Evolutionary conservation across 106 monocot genomes (phyloP).

Genomic region (Narthecium ossifragum): DNA sequence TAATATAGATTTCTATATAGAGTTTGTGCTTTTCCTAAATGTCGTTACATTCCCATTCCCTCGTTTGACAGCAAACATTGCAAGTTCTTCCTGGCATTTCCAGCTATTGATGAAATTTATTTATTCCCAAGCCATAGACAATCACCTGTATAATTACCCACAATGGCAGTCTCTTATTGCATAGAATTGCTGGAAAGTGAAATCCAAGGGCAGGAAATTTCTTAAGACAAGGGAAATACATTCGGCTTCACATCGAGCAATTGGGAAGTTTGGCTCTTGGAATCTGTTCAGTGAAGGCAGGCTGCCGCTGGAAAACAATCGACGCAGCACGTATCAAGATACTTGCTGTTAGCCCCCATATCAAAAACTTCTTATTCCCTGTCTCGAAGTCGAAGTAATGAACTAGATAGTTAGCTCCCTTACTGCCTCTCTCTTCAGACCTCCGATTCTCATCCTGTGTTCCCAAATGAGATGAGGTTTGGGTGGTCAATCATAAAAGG

Average conservation of each 20-base stretch:
- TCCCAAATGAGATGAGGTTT: background rate
- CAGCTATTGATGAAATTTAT: too few species aligned
- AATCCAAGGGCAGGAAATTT: too few species aligned
- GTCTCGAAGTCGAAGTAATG: slow-evolving; percentile 59
- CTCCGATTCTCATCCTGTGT: slow-evolving; percentile 75
- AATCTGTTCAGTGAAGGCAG: slow-evolving; percentile 43
- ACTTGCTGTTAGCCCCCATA: slow-evolving; percentile 69
- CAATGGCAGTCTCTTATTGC: too few species aligned
- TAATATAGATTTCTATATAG: too few species aligned
- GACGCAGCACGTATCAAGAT: slow-evolving; percentile 66
- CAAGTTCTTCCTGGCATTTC: too few species aligned
- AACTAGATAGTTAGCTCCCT: slow-evolving; percentile 35
- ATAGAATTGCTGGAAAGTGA: too few species aligned
- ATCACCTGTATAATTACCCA: too few species aligned
- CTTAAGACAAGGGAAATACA: too few species aligned
- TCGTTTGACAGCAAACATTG: too few species aligned
- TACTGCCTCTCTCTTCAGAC: slow-evolving; percentile 54
- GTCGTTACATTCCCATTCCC: too few species aligned
- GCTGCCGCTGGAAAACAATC: slow-evolving; percentile 49
- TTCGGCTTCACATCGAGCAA: background rate
- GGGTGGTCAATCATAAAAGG: background rate
- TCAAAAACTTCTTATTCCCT: slow-evolving; percentile 30
- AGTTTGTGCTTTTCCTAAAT: too few species aligned
- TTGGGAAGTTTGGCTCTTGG: slow-evolving; percentile 30
- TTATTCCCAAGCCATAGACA: too few species aligned